phyloP scores from a whole-genome alignment of 495 filamentous ascomycete species.

The Filosporella fistucella region DNA sequence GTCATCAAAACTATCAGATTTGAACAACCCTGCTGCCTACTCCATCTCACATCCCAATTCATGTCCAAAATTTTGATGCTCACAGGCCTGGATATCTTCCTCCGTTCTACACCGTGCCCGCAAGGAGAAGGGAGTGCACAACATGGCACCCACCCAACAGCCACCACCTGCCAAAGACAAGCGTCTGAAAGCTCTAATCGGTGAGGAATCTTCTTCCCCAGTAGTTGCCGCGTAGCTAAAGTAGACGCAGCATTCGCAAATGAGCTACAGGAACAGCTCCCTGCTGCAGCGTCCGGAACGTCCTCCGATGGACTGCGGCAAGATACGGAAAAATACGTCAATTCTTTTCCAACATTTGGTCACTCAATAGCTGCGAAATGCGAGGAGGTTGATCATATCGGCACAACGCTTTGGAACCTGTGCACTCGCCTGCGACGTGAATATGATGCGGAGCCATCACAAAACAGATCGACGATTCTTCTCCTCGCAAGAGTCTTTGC shows the following conservation, averaged over 20 bases:
- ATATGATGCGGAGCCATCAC: slow-evolving; percentile 12
- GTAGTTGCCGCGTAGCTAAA: too few relatives aligned
- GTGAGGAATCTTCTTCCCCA: too few relatives aligned
- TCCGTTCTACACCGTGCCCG: too few relatives aligned
- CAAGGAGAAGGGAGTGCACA: too few relatives aligned
- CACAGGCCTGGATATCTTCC: too few relatives aligned
- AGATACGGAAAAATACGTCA: slow-evolving; percentile 33
- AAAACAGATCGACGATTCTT: slow-evolving; percentile 11
- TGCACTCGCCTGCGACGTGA: slow-evolving; percentile 46
- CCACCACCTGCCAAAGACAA: slow-evolving; percentile 21
- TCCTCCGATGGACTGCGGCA: slow-evolving; percentile 25
- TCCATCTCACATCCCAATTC: too few relatives aligned
- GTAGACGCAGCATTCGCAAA: slow-evolving; percentile 21
- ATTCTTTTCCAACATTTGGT: slow-evolving; percentile 25
- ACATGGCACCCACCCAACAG: slow-evolving; percentile 15
- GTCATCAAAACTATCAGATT: too few relatives aligned
- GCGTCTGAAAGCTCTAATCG: slow-evolving; percentile 19
- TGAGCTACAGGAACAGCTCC: slow-evolving; percentile 23
- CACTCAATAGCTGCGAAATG: slow-evolving; percentile 18
- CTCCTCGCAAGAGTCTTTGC: slow-evolving; percentile 52
- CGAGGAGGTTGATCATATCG: slow-evolving; percentile 47
- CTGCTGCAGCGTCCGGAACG: slow-evolving; percentile 4
- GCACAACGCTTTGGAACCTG: slow-evolving; percentile 63
- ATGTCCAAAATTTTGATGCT: too few relatives aligned
- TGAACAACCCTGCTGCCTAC: too few relatives aligned